Evolutionary conservation across 1,139 yeast genomes (phyloP).

Genomic region (Kodamaea derodonti): DNA sequence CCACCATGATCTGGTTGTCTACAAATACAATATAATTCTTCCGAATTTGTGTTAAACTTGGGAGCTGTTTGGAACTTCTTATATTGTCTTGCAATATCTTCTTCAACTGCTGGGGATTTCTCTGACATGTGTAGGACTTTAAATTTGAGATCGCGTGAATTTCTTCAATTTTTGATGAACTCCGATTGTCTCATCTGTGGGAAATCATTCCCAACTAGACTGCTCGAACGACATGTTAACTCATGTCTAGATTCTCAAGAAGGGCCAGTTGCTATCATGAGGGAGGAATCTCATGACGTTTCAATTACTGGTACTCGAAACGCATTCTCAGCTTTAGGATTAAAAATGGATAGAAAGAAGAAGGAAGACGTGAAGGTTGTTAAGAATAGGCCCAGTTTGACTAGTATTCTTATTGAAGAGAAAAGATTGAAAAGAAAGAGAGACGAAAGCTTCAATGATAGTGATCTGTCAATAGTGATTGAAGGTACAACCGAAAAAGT

Average conservation of each 20-base stretch:
- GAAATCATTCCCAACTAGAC: slow-evolving; percentile 17
- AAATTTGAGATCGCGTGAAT: background rate
- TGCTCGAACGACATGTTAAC: slow-evolving; percentile 42
- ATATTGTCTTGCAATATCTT: slow-evolving; percentile 44
- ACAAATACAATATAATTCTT: slow-evolving; percentile 76
- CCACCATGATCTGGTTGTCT: slow-evolving; percentile 74
- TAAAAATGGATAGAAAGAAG: slow-evolving; percentile 24
- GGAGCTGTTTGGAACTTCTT: slow-evolving; percentile 42
- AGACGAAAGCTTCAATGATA: background rate
- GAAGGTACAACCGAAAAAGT: background rate
- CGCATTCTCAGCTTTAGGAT: slow-evolving; percentile 29
- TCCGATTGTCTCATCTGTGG: slow-evolving; percentile 36
- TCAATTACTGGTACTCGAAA: slow-evolving; percentile 8
- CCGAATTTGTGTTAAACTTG: slow-evolving; percentile 45
- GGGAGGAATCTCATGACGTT: background rate
- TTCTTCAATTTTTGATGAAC: slow-evolving; percentile 9
- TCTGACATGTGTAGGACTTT: background rate
- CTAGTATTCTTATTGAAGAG: slow-evolving; percentile 32
- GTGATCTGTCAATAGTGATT: background rate
- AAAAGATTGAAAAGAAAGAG: slow-evolving; percentile 16
- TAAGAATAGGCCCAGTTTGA: slow-evolving; percentile 27
- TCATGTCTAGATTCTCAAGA: slow-evolving; percentile 29
- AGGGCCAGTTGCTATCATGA: background rate
- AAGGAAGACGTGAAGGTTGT: slow-evolving; percentile 14
- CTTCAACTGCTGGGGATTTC: slow-evolving; percentile 12